A percentile compares a stretch with the other conserved stretches of the same genome.
Evolutionary conservation across 2,329 filamentous ascomycete species (phyloP).

Genomic region (Fusarium sp.): DNA sequence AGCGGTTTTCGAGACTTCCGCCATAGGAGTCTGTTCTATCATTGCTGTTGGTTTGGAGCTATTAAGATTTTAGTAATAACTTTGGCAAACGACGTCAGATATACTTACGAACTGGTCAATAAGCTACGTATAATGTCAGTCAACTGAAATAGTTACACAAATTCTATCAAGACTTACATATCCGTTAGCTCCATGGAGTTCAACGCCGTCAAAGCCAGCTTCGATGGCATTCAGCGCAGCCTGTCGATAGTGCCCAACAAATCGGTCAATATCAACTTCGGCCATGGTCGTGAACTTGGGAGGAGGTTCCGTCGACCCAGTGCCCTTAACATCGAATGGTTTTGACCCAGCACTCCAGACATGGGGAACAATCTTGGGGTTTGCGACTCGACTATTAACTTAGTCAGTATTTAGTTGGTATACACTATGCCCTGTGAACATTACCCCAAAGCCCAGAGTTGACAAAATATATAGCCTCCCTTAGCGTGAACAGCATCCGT

Average conservation of each 20-base stretch:
- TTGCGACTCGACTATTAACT: conserved; percentile 33
- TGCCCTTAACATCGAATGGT: conserved; percentile 15
- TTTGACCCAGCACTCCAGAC: conserved; percentile 41
- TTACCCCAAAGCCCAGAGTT: conserved; percentile 73
- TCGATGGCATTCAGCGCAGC: conserved; percentile 67
- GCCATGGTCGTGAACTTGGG: conserved; percentile 66
- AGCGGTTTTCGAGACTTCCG: conserved; percentile 65
- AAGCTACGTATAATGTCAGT: conserved; percentile 32
- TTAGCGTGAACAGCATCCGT: conserved; percentile 73
- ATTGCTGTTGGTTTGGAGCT: conserved; percentile 60
- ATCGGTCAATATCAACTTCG: conserved; percentile 70
- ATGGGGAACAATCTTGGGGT: conserved; percentile 32
- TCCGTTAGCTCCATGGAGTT: conserved; percentile 69
- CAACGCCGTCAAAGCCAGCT: conserved; percentile 78
- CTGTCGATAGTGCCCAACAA: conserved; percentile 70
- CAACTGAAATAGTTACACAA: background rate
- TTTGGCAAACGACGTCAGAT: rapidly evolving
- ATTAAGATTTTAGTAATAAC: background rate
- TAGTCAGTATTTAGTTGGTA: conserved; percentile 2
- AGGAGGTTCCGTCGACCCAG: conserved; percentile 18
- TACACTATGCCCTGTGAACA: conserved; percentile 60
- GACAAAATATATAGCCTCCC: conserved; percentile 70
- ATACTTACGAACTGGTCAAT: conserved; percentile 68
- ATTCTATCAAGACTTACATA: conserved; percentile 58
- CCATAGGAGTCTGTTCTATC: conserved; percentile 65